Evolutionary conservation across 805 yeast species (phyloP).

Genomic region (Ogataea trehaloabstinens): DNA sequence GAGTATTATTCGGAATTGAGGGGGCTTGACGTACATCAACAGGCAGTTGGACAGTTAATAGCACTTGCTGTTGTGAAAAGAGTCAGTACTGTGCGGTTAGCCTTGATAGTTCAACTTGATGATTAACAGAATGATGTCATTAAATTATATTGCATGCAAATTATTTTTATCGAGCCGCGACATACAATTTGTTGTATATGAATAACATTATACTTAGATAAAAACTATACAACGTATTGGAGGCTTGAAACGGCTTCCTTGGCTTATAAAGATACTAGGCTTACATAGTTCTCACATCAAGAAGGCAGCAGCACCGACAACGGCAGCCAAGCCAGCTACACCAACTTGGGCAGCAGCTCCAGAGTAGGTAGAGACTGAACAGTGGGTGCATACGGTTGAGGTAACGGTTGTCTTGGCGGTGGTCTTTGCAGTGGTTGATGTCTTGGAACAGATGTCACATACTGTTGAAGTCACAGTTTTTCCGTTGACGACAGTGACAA

Average conservation of each 20-base stretch:
- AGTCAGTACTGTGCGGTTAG: too few species aligned
- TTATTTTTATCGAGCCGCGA: too few species aligned
- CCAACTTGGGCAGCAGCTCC: slow-evolving; percentile 25
- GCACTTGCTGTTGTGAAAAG: too few species aligned
- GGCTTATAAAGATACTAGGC: too few species aligned
- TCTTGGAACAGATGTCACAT: neutral
- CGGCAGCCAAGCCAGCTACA: slow-evolving; percentile 24
- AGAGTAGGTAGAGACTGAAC: slow-evolving; percentile 9
- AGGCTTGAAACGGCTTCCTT: too few species aligned
- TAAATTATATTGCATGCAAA: too few species aligned
- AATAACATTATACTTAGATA: too few species aligned
- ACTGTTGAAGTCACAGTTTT: neutral
- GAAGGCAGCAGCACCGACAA: slow-evolving; percentile 27
- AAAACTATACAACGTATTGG: too few species aligned
- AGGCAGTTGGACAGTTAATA: slow-evolving; percentile 4
- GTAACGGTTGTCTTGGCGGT: neutral
- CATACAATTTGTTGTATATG: too few species aligned
- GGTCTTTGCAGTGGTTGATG: neutral
- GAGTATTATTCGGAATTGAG: slow-evolving; percentile 19
- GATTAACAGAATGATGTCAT: too few species aligned
- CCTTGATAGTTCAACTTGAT: too few species aligned
- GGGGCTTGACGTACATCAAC: slow-evolving; percentile 5
- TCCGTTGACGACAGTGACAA: neutral
- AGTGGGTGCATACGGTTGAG: slow-evolving; percentile 3
- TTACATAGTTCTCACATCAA: slow-evolving; percentile 19